Conservation (phyloP, 1,284 basidiomycete species). For the Phellopilus nigrolimitatus region DNA sequence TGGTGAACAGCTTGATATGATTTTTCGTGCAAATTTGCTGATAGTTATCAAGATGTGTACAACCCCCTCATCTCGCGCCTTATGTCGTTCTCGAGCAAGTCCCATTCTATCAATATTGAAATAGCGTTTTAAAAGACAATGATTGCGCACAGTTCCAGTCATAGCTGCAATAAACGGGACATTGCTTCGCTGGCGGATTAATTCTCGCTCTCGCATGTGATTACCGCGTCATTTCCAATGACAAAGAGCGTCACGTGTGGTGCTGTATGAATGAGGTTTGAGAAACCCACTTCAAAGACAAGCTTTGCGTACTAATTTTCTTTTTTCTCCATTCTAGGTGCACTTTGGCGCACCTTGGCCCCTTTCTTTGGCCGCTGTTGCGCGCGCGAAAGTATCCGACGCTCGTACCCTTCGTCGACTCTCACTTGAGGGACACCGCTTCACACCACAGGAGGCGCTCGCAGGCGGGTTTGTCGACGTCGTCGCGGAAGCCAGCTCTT, state of each 20-base stretch:
- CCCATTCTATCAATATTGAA: background rate
- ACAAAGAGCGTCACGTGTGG: conserved; percentile 74
- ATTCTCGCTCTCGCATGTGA: conserved; percentile 82
- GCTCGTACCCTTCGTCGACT: conserved; percentile 67
- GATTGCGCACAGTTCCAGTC: conserved; percentile 60
- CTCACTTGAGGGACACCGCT: conserved; percentile 79
- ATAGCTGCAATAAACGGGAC: conserved; percentile 90
- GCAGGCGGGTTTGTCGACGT: conserved; percentile 70
- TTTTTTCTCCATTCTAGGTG: conserved; percentile 43
- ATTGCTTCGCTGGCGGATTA: conserved; percentile 86
- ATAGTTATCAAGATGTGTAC: conserved; percentile 40
- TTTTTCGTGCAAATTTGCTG: background rate
- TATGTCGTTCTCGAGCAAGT: conserved; percentile 66
- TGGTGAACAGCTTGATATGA: conserved; percentile 41
- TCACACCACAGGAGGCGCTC: conserved; percentile 71
- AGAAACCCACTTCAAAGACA: background rate
- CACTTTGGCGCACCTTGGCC: conserved; percentile 82
- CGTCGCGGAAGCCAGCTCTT: conserved; percentile 50
- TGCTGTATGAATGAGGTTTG: conserved; percentile 86
- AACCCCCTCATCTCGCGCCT: conserved; percentile 52
- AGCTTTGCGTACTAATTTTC: background rate
- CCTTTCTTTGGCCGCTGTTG: conserved; percentile 61
- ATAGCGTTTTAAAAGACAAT: background rate
- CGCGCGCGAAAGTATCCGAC: conserved; percentile 64
- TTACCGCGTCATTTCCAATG: conserved; percentile 86